Evolutionary conservation across 2,329 filamentous ascomycete species (phyloP), one percentile per base, ranked within the genome.

Genomic region (Aspergillus sp.): DNA sequence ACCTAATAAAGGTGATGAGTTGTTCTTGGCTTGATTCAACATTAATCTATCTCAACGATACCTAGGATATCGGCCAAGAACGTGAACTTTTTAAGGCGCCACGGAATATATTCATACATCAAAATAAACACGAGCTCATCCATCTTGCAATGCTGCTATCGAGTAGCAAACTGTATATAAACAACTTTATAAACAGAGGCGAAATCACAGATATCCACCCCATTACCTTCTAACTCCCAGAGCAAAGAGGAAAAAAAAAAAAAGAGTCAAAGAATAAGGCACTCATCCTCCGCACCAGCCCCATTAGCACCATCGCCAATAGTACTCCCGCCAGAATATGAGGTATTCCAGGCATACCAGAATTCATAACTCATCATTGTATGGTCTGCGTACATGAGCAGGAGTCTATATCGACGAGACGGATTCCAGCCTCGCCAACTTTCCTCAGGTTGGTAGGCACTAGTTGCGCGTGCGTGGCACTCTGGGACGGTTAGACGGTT

Each of bases 321-420:
- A 56, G 50, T 13, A 41, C 15, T 7, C 15, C 13, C 15, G 5
- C 34, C 15, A 37, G 34, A 37, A n/a, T 20, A 11, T 7, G 15
- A 41, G 7, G 55, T 44, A 20, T 67, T 70, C 75, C 74, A 76
- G 20, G 74, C 70, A 49, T 77, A 76, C 71, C 73, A 79, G 37
- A 88, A 75, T 72, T 87, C 85, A 71, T 86, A 88, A 58, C 79
- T 83, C 72, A 86, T 68, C 7, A 87, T 73, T 0, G 80, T 80
- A 60, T 84, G 79, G 67, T 88, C 82, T 15, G 70, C 71, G 67
- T 82, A 88, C 58, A 80, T 79, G 65, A 88, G 70, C 60, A 88
- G 68, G 19, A 88, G 61, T 27, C 86, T 69, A 60, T 80, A 81
- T 45, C 74, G 73, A 19, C 79, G 76, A 15, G 74, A 78, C 19